A percentile compares a stretch with the other conserved stretches of the same genome.
Evolutionary conservation across 179 eudicot genomes (phyloP).

Genomic region (Beta lomatogona): DNA sequence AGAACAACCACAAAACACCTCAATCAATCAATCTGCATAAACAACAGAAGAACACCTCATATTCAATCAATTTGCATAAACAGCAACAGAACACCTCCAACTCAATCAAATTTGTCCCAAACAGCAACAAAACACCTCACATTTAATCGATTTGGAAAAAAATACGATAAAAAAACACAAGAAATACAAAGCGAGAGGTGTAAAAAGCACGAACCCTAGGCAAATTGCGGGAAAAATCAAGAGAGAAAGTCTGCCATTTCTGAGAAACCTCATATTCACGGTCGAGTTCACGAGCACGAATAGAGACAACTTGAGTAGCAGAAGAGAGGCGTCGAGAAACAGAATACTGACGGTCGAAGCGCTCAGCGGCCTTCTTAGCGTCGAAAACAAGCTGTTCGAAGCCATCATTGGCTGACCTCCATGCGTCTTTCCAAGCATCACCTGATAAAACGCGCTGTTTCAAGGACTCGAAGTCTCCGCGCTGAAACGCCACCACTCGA

Average conservation of each 20-base stretch:
- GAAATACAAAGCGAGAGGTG: background rate
- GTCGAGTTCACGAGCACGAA: conserved; percentile 72
- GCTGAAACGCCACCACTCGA: conserved; percentile 39
- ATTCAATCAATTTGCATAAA: no score
- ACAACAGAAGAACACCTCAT: no score
- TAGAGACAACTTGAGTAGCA: conserved; percentile 54
- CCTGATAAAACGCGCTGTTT: conserved; percentile 67
- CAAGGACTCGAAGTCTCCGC: conserved; percentile 74
- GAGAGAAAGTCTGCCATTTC: conserved; percentile 61
- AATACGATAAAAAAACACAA: no score
- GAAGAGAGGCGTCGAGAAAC: conserved; percentile 56
- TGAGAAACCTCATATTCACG: conserved; percentile 65
- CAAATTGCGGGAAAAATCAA: conserved; percentile 70
- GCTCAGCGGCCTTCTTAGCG: conserved; percentile 76
- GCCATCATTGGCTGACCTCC: conserved; percentile 82
- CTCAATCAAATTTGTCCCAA: no score
- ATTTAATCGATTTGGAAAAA: no score
- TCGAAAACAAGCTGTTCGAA: conserved; percentile 78
- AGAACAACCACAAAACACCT: no score
- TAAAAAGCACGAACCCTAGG: conserved; percentile 63
- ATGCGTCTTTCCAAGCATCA: conserved; percentile 65
- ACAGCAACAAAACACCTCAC: no score
- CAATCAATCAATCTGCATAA: no score
- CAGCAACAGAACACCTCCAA: no score
- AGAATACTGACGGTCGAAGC: conserved; percentile 69